Conservation (phyloP, 108 stramenopile genomes). For the Cyclotella kingstonii region DNA sequence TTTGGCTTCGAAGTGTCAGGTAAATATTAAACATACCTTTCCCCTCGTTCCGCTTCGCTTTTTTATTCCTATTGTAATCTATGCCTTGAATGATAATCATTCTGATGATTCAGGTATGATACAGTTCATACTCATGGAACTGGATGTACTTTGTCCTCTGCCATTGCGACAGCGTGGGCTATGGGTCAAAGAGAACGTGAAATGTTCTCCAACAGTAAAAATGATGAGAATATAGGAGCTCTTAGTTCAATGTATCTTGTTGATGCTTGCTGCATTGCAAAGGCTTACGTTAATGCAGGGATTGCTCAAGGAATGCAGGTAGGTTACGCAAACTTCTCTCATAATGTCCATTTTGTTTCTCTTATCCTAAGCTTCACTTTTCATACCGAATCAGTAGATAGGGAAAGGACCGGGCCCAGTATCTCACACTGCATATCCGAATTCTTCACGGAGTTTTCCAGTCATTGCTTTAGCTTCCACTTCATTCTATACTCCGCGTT, state of each 20-base stretch:
- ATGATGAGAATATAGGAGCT: conserved; percentile 52
- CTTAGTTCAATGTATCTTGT: conserved; percentile 48
- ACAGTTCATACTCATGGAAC: conserved; percentile 86
- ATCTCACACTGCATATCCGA: conserved; percentile 74
- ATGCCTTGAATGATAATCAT: too few species aligned
- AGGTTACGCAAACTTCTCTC: not conserved
- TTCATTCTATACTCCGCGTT: conserved; percentile 7
- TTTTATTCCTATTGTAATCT: too few species aligned
- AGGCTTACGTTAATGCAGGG: conserved; percentile 84
- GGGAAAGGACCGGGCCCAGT: conserved; percentile 86
- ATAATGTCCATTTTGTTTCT: not conserved
- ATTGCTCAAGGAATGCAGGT: conserved; percentile 62
- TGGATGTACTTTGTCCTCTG: conserved; percentile 88
- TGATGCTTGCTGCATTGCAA: conserved; percentile 82
- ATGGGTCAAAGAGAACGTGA: conserved; percentile 57
- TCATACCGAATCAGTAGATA: conserved; percentile 17
- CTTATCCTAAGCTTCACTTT: not conserved
- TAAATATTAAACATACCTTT: conserved; percentile 21
- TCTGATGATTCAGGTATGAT: conserved; percentile 56
- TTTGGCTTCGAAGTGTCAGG: conserved; percentile 71
- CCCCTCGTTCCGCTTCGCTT: not conserved
- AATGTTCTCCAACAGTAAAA: not conserved
- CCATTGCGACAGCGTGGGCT: conserved; percentile 84
- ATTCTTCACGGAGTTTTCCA: conserved; percentile 60
- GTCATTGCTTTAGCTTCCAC: conserved; percentile 46